Evolutionary conservation across 2,329 filamentous ascomycete species (phyloP).

Genomic region (Colletotrichum tofieldiae): DNA sequence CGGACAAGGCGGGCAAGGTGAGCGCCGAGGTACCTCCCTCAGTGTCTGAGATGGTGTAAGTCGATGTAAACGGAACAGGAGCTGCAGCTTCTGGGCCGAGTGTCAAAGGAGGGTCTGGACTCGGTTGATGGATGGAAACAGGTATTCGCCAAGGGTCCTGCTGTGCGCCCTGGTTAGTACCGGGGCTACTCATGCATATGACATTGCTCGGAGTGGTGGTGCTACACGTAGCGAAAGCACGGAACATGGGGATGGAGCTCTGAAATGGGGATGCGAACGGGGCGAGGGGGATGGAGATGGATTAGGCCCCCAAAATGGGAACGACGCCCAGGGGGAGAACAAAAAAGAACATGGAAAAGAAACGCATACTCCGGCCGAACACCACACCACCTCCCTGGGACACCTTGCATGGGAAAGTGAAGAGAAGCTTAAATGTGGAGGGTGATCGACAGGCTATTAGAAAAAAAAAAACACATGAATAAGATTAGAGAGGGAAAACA

Average conservation of each 20-base stretch:
- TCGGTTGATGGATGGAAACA: slow-evolving; percentile 32
- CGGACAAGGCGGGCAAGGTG: background rate
- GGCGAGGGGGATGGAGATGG: slow-evolving; percentile 25
- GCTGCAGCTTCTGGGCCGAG: slow-evolving; percentile 26
- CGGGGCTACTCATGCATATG: slow-evolving; percentile 38
- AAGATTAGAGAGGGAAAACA: background rate
- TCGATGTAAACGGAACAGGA: slow-evolving; percentile 19
- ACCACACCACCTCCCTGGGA: background rate
- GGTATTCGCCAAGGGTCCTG: slow-evolving; percentile 35
- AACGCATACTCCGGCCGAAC: background rate
- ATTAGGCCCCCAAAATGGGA: slow-evolving; percentile 37
- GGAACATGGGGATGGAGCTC: slow-evolving; percentile 31
- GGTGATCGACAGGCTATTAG: slow-evolving; percentile 11
- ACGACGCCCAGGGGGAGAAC: background rate
- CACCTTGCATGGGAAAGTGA: background rate
- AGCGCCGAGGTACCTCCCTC: background rate
- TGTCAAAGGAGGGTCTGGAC: slow-evolving; percentile 35
- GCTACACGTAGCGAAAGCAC: slow-evolving; percentile 26
- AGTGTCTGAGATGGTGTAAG: slow-evolving; percentile 5
- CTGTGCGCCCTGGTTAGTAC: slow-evolving; percentile 39
- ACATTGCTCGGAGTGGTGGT: slow-evolving; percentile 26
- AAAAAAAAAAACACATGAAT: background rate
- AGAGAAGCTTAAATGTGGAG: slow-evolving; percentile 29
- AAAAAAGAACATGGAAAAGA: slow-evolving; percentile 1
- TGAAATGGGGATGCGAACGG: slow-evolving; percentile 21